Conservation (phyloP, 345 rosid genomes). For the Melaleuca quinquenervia region DNA sequence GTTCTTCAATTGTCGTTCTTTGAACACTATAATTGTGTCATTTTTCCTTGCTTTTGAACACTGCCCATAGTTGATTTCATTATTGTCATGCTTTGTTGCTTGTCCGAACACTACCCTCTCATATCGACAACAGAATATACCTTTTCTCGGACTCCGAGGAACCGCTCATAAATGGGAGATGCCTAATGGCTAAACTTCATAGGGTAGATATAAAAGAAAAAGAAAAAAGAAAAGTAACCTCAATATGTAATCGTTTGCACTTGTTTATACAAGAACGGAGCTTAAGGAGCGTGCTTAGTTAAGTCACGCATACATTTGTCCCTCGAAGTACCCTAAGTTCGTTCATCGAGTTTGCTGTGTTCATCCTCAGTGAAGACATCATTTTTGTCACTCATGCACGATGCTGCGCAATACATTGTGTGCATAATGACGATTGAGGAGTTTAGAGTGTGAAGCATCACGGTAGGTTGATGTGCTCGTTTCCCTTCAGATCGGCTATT, state of each 20-base stretch:
- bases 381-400: neutral
- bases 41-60: too few species aligned
- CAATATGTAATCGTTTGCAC: neutral
- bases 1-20: too few species aligned
- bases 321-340: neutral
- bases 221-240: neutral
- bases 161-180: neutral
- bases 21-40: too few species aligned
- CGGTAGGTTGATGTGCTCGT: neutral
- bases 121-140: too few species aligned
- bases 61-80: too few species aligned
- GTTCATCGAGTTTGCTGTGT: neutral
- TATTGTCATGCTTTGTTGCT: too few species aligned
- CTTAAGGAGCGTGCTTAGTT: neutral
- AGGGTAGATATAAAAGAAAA: neutral
- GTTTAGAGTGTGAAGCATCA: fast-evolving
- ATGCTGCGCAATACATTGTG: neutral
- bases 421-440: neutral
- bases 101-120: too few species aligned
- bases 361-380: neutral
- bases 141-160: neutral
- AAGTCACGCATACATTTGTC: neutral
- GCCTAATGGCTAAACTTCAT: neutral
- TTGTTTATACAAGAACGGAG: neutral
- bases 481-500: neutral